These are phyloP conservation scores for Hanseniaspora meyeri DNA, from an alignment of 805 yeast species.

Conservation along the genomic window DNA sequence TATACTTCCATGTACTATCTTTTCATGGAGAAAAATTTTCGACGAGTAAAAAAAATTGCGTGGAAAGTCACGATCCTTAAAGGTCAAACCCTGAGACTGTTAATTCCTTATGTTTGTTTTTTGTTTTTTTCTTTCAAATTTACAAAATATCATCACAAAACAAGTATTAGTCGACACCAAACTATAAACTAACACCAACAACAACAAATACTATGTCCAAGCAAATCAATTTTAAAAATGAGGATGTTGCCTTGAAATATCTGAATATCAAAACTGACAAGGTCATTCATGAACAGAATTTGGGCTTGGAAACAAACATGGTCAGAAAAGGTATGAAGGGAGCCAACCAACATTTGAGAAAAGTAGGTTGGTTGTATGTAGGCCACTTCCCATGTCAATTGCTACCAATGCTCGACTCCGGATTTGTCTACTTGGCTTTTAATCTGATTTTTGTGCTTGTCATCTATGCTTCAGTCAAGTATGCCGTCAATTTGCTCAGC, in stretches of 20 bases:
- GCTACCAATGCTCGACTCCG: slow-evolving; percentile 11
- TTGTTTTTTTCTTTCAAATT: neutral
- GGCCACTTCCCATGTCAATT: slow-evolving; percentile 14
- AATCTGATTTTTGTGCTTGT: slow-evolving; percentile 5
- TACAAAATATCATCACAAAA: too few species aligned
- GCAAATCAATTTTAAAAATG: neutral
- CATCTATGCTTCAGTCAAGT: slow-evolving; percentile 4
- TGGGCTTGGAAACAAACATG: neutral
- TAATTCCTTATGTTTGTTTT: neutral
- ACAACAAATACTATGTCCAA: neutral
- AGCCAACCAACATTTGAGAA: slow-evolving; percentile 2
- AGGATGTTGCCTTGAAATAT: slow-evolving; percentile 8
- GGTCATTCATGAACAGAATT: neutral
- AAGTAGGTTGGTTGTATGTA: slow-evolving; percentile 10
- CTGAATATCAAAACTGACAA: slow-evolving; percentile 11
- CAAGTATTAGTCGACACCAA: too few species aligned
- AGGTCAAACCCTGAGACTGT: too few species aligned
- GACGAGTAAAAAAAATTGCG: too few species aligned
- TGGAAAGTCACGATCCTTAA: too few species aligned
- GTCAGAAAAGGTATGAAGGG: neutral
- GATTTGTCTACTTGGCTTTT: slow-evolving; percentile 6
- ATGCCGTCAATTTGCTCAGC: slow-evolving; percentile 21
- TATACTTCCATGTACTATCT: neutral
- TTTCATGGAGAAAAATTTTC: too few species aligned
- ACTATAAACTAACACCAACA: neutral